These are phyloP conservation scores for Allantophomopsis lycopodina DNA, from an alignment of 2,329 filamentous ascomycete species.

Conservation along the genomic window DNA sequence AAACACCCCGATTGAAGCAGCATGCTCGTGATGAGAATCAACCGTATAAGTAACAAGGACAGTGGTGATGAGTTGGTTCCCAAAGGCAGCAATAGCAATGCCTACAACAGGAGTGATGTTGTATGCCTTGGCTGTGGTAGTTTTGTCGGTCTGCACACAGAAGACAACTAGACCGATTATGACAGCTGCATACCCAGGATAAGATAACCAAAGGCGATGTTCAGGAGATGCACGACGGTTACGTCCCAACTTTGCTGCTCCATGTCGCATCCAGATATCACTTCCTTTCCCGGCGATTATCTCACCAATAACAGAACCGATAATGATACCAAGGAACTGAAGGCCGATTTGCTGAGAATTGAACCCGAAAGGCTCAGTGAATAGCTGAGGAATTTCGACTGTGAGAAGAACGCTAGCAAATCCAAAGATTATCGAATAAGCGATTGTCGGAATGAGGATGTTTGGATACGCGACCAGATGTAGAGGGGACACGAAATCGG, in stretches of 20 bases:
- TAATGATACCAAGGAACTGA: slow-evolving; percentile 40
- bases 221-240: slow-evolving; percentile 26
- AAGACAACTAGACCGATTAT: slow-evolving; percentile 40
- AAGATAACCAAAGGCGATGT: slow-evolving; percentile 41
- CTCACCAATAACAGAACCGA: slow-evolving; percentile 42
- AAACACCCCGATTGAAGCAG: slow-evolving; percentile 41
- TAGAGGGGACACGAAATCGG: slow-evolving; percentile 36
- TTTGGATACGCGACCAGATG: slow-evolving; percentile 27
- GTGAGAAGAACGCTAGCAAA: slow-evolving; percentile 37
- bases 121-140: slow-evolving; percentile 25
- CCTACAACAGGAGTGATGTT: slow-evolving; percentile 43
- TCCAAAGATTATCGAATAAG: slow-evolving; percentile 43
- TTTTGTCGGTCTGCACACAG: slow-evolving; percentile 32
- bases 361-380: slow-evolving; percentile 38
- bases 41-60: slow-evolving; percentile 46
- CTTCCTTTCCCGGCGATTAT: slow-evolving; percentile 37
- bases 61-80: slow-evolving; percentile 47
- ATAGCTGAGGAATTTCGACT: slow-evolving; percentile 45
- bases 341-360: slow-evolving; percentile 42
- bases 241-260: slow-evolving; percentile 19
- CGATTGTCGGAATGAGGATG: slow-evolving; percentile 33
- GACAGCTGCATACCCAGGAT: slow-evolving; percentile 33
- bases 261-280: slow-evolving; percentile 35
- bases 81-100: slow-evolving; percentile 33
- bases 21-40: slow-evolving; percentile 37